phyloP scores from a whole-genome alignment of 768 basidiomycete genomes.

The Termitomyces sp. region DNA sequence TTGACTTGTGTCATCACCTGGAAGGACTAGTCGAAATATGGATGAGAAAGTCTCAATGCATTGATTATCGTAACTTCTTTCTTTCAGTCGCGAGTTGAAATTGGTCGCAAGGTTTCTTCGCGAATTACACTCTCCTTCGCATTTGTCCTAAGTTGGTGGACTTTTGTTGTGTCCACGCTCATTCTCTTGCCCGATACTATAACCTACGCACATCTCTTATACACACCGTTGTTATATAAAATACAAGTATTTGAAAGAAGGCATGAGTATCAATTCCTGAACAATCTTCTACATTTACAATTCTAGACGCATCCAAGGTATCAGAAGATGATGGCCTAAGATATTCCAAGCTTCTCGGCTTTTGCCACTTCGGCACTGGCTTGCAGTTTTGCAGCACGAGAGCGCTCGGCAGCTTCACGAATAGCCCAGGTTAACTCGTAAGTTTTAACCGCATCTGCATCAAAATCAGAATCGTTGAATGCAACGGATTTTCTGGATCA shows the following conservation, averaged over 20 bases:
- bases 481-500: neutral
- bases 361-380: conserved; percentile 23
- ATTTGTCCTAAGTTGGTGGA: neutral
- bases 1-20: neutral
- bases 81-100: neutral
- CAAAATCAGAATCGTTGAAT: neutral
- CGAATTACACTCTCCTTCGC: neutral
- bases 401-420: conserved; percentile 68
- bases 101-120: neutral
- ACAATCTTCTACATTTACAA: neutral
- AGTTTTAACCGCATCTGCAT: conserved; percentile 73
- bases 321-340: neutral
- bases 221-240: neutral
- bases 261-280: neutral
- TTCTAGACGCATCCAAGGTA: neutral
- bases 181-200: neutral
- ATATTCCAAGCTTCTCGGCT: conserved; percentile 3
- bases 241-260: neutral
- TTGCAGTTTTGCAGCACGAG: conserved; percentile 41
- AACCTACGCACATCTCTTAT: neutral
- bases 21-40: neutral
- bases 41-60: neutral
- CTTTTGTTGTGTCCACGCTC: no score
- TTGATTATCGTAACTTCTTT: neutral
- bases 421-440: conserved; percentile 96